A percentile compares a stretch with the other conserved stretches of the same genome.
Evolutionary conservation across 108 stramenopile genomes (phyloP).

Genomic region (Nitzschia inconspicua): DNA sequence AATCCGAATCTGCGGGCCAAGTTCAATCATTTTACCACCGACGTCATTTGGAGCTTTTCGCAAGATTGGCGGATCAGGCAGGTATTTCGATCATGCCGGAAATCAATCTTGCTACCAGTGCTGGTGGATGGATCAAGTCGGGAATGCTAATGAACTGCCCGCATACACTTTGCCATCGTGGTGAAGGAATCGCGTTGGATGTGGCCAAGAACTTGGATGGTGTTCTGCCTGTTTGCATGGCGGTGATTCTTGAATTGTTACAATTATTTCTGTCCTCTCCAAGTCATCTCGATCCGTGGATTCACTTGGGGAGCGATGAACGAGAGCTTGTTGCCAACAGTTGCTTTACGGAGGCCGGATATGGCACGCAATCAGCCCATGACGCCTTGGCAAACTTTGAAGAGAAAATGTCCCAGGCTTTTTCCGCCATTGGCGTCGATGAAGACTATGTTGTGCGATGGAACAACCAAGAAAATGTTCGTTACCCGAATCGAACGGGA

Average conservation of each 20-base stretch:
- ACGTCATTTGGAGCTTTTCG: constrained; percentile 1
- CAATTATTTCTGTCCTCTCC: constrained; percentile 1
- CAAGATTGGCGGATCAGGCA: not conserved
- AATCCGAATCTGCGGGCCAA: not conserved
- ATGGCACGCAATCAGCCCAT: not conserved
- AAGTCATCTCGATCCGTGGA: not conserved
- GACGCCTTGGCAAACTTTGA: constrained; percentile 16
- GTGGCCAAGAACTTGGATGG: constrained; percentile 3
- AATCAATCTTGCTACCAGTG: constrained; percentile 23
- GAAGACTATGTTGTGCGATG: constrained; percentile 19
- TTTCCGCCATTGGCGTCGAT: constrained; percentile 5
- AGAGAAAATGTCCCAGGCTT: constrained; percentile 4
- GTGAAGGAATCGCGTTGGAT: constrained; percentile 15
- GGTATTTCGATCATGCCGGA: constrained; percentile 37
- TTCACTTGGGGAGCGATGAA: constrained; percentile 36
- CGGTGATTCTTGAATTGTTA: constrained; percentile 10
- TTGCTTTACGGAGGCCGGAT: constrained; percentile 21
- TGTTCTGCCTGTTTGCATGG: constrained; percentile 1
- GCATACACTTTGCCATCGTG: constrained; percentile 1
- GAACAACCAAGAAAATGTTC: constrained; percentile 20
- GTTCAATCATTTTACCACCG: not conserved
- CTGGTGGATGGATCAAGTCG: constrained; percentile 29
- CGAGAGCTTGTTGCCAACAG: constrained; percentile 4
- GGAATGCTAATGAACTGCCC: constrained; percentile 29
- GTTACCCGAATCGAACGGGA: constrained; percentile 22